Percentiles rank a stretch among this genome's conserved stretches.
phyloP scores from a whole-genome alignment of 108 stramenopile genomes.

The Conticribra weissflogii region DNA sequence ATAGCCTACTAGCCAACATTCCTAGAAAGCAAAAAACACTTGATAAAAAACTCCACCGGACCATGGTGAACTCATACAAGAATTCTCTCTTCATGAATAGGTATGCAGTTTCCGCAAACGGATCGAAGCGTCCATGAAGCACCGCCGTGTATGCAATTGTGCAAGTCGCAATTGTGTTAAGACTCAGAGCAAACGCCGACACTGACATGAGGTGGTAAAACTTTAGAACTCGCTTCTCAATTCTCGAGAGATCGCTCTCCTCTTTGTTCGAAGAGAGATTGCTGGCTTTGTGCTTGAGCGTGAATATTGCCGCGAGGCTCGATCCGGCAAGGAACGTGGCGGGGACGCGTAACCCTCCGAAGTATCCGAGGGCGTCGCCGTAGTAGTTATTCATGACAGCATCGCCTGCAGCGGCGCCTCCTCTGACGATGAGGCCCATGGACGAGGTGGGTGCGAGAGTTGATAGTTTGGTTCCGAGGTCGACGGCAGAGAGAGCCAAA shows the following conservation, averaged over 20 bases:
- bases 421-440: neutral
- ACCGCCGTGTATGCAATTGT: conserved; percentile 20
- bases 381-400: conserved; percentile 11
- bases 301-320: conserved; percentile 32
- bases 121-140: conserved; percentile 25
- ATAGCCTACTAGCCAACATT: conserved; percentile 10
- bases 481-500: neutral
- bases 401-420: conserved; percentile 5
- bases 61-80: conserved; percentile 22
- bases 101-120: conserved; percentile 30
- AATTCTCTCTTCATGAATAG: conserved; percentile 33
- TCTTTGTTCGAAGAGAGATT: neutral
- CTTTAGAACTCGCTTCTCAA: conserved; percentile 29
- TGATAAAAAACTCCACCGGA: conserved; percentile 26
- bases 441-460: neutral
- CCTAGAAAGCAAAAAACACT: conserved; percentile 35
- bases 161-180: conserved; percentile 14
- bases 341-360: conserved; percentile 26
- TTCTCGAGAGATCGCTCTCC: neutral
- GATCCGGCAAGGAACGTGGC: conserved; percentile 34
- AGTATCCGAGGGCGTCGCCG: conserved; percentile 15
- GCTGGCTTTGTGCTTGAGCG: conserved; percentile 12
- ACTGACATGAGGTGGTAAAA: conserved; percentile 26
- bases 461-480: neutral
- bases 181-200: conserved; percentile 22